Evolutionary conservation across 2,329 filamentous ascomycete species (phyloP), one percentile per base, ranked within the genome.

Genomic region (Xylariaceae sp.): DNA sequence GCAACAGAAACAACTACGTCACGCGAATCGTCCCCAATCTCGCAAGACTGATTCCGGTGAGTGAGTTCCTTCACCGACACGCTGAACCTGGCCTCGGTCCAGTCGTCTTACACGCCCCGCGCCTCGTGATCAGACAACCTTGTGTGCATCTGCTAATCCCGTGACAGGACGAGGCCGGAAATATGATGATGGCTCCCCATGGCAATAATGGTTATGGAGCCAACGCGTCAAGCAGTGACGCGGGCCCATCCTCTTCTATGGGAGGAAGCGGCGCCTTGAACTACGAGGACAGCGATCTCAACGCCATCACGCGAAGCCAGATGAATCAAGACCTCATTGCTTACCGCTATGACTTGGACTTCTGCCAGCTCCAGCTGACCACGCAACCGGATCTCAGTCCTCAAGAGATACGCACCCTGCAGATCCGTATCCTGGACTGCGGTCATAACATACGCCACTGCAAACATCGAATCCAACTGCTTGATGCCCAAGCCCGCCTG

Each of bases 381-480:
- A 46, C 62, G 5, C 49, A 56, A 15, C 55, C 60, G 4, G 65
- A 70, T 46, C 63, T 76, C 43, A 73, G 71, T 1, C 70, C 74
- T 0, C 68, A 72, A 51, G 75, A 77, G 60, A 61, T 59, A 1
- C 70, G 75, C 18, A 72, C 68, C 4, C 61, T 75, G 19, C 73
- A 75, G 60, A 63, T 77, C 49, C 73, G 75, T 16, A 63, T 68
- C 6, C 61, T 77, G 9, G 75, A 77, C 47, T 67, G 74, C 22
- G 66, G 70, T 19, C 75, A 77, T 55, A 72, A 75, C 57, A 73
- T 76, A 44, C 73, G 75, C 4, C 65, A 69, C 51, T 69, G 70
- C 58, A 67, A 67, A 52, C 74, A 77, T 58, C 70, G 71, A 21
- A 71, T 74, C 40, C 70, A 76, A 58, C 60, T 62, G 18, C 63